Conservation (phyloP, 73 alveolate species). For the Paramecium sexaurelia region DNA sequence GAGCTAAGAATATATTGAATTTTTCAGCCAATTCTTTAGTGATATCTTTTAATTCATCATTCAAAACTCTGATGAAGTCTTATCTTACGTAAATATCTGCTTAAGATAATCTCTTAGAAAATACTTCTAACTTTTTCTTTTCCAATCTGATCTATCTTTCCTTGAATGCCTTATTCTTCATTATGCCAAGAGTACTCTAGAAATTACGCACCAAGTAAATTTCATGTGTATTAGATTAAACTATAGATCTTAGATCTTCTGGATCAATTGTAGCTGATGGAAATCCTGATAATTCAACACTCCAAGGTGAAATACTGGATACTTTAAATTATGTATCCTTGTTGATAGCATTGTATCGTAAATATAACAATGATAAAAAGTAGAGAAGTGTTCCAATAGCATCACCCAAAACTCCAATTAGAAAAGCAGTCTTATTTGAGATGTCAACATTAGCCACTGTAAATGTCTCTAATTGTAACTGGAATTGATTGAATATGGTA, state of each 20-base stretch:
- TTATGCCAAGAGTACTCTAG: constrained; percentile 27
- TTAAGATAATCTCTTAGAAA: not conserved
- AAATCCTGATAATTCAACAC: constrained; percentile 46
- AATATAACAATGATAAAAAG: not conserved
- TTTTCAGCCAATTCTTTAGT: constrained; percentile 1
- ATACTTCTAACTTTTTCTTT: constrained; percentile 21
- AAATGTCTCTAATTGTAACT: not conserved
- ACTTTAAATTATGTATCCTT: not conserved
- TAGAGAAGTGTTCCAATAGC: not conserved
- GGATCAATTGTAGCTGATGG: constrained; percentile 55
- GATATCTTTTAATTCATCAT: not conserved
- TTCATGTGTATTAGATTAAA: constrained; percentile 5
- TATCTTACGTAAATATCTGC: constrained; percentile 37
- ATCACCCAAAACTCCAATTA: constrained; percentile 15
- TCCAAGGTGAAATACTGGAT: constrained; percentile 29
- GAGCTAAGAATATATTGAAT: constrained; percentile 45
- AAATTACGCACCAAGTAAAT: constrained; percentile 41
- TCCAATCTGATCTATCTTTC: constrained; percentile 50
- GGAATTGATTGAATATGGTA: not conserved
- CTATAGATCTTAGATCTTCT: constrained; percentile 25
- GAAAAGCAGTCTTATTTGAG: not conserved
- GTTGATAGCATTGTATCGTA: constrained; percentile 18
- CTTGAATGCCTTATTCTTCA: constrained; percentile 31
- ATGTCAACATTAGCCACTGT: constrained; percentile 14
- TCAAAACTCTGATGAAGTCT: constrained; percentile 23